These are phyloP conservation scores for Auricularia heimuer DNA, from an alignment of 768 basidiomycete genomes.

Conservation along the genomic window DNA sequence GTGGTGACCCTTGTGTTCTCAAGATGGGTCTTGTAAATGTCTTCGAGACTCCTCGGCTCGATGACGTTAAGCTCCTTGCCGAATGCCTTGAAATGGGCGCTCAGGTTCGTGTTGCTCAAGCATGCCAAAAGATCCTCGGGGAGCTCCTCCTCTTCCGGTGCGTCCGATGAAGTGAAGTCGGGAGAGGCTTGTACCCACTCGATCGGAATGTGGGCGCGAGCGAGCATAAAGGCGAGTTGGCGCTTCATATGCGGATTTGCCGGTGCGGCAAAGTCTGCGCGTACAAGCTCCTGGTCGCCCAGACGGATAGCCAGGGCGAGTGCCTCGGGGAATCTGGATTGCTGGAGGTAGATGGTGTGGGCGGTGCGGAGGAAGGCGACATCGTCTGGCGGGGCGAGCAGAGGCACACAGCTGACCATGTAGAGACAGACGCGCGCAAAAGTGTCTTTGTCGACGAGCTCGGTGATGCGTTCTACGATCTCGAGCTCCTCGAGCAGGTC, in stretches of 20 bases:
- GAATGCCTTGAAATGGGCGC: slow-evolving; percentile 76
- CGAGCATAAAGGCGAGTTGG: slow-evolving; percentile 89
- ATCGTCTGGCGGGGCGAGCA: slow-evolving; percentile 91
- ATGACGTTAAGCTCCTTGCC: slow-evolving; percentile 87
- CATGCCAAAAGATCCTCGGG: slow-evolving; percentile 78
- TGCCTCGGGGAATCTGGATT: slow-evolving; percentile 85
- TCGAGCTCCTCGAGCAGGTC: slow-evolving; percentile 92
- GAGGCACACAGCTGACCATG: slow-evolving; percentile 88
- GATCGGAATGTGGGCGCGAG: slow-evolving; percentile 81
- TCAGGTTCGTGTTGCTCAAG: slow-evolving; percentile 77
- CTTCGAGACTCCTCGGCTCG: slow-evolving; percentile 87
- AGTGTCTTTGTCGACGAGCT: slow-evolving; percentile 79
- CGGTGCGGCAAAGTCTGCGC: slow-evolving; percentile 81
- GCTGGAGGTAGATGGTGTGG: slow-evolving; percentile 78
- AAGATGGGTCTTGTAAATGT: slow-evolving; percentile 94
- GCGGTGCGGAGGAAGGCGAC: slow-evolving; percentile 79
- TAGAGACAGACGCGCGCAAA: slow-evolving; percentile 87
- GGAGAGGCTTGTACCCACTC: slow-evolving; percentile 71
- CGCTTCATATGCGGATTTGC: slow-evolving; percentile 91
- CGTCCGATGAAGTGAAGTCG: slow-evolving; percentile 28
- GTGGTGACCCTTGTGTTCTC: slow-evolving; percentile 76
- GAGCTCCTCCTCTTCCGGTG: slow-evolving; percentile 50
- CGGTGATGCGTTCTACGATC: slow-evolving; percentile 66
- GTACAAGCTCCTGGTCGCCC: slow-evolving; percentile 67
- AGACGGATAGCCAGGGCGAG: slow-evolving; percentile 78